These are phyloP conservation scores for Cladosporium velox DNA, from an alignment of 2,329 filamentous ascomycete species.

Conservation along the genomic window DNA sequence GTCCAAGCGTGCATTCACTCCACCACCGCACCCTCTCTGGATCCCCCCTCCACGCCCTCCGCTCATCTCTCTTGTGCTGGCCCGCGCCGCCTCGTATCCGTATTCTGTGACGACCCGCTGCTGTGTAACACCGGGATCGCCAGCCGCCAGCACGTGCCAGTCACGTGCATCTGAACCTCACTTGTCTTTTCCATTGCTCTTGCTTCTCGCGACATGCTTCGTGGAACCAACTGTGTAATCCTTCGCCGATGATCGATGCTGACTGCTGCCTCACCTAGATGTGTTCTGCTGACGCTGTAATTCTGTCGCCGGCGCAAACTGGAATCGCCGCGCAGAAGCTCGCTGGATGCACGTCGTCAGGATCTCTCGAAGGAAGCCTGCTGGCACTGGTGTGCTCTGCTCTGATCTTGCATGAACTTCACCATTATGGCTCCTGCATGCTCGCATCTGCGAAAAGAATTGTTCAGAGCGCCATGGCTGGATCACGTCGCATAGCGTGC, in stretches of 20 bases:
- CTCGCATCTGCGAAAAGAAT: neutral
- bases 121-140: constrained; percentile 10
- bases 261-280: neutral
- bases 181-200: neutral
- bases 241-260: neutral
- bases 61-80: neutral
- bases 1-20: neutral
- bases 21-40: neutral
- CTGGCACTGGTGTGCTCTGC: neutral
- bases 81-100: constrained; percentile 12
- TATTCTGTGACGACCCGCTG: constrained; percentile 13
- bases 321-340: neutral
- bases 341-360: neutral
- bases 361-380: neutral
- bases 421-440: neutral
- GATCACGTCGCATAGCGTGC: neutral
- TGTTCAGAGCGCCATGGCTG: neutral
- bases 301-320: neutral
- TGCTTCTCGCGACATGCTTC: neutral
- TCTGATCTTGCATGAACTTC: neutral
- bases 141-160: neutral
- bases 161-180: constrained; percentile 8
- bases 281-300: neutral
- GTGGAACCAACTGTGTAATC: neutral
- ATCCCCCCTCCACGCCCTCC: neutral